Conservation (phyloP, 176 grass and related monocot species). For the Zoysia pacifica region DNA sequence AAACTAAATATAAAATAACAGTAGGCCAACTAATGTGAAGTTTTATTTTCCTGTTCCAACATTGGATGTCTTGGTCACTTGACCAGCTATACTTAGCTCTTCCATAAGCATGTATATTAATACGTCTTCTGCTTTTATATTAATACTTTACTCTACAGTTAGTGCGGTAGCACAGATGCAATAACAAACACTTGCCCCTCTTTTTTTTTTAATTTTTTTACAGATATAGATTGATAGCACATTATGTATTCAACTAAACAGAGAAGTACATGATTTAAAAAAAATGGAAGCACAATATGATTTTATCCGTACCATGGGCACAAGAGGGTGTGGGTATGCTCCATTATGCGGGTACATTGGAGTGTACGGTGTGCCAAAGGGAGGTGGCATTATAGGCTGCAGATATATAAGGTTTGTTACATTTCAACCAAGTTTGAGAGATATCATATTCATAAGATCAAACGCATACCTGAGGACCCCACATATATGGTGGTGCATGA, state of each 20-base stretch:
- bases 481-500: slow-evolving; percentile 78
- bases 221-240: background rate
- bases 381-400: slow-evolving; percentile 73
- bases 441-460: slow-evolving; percentile 8
- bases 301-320: slow-evolving; percentile 64
- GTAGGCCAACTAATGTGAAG: background rate
- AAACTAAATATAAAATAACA: background rate
- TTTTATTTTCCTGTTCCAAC: slow-evolving; percentile 15
- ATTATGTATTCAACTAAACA: slow-evolving; percentile 10
- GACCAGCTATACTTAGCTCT: background rate
- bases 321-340: slow-evolving; percentile 61
- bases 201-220: background rate
- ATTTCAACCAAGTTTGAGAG: slow-evolving; percentile 13
- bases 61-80: background rate
- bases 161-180: background rate
- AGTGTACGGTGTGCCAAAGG: slow-evolving; percentile 70
- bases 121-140: background rate
- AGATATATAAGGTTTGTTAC: slow-evolving; percentile 3
- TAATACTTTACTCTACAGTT: background rate
- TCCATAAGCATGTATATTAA: background rate
- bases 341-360: slow-evolving; percentile 76
- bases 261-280: background rate
- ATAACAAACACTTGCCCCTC: background rate
- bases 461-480: slow-evolving; percentile 78
- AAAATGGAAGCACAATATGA: background rate